phyloP scores from a whole-genome alignment of 2,329 filamentous ascomycete species.

The Periconia sp. region DNA sequence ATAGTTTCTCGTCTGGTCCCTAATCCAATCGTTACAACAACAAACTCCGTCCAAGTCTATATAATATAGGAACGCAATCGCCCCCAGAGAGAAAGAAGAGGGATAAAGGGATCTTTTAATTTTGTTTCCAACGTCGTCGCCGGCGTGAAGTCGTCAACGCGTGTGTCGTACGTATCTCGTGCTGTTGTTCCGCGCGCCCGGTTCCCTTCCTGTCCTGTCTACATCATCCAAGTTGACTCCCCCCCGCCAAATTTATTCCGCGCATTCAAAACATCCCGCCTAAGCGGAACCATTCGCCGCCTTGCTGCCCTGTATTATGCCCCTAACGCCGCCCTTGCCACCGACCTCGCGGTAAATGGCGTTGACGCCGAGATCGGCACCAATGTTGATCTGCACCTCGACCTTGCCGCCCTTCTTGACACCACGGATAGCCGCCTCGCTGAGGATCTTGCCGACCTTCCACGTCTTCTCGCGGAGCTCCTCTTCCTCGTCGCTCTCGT shows the following conservation, averaged over 20 bases:
- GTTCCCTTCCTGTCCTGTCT: no score
- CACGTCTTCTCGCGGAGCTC: conserved; percentile 88
- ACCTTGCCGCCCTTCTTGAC: conserved; percentile 89
- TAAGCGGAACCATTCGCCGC: conserved; percentile 34
- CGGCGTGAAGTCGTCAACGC: no score
- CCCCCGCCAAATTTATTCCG: neutral
- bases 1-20: no score
- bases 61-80: no score
- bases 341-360: conserved; percentile 85
- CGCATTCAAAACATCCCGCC: neutral
- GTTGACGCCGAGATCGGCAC: conserved; percentile 75
- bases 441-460: conserved; percentile 81
- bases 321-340: conserved; percentile 69
- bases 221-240: no score
- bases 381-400: conserved; percentile 89
- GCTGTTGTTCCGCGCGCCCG: no score
- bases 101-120: no score
- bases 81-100: no score
- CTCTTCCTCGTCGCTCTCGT: conserved; percentile 70
- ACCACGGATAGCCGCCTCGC: conserved; percentile 80
- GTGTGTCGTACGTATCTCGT: no score
- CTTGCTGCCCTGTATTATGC: conserved; percentile 30
- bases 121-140: no score
- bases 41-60: no score
- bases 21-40: no score